phyloP scores from a whole-genome alignment of 2,329 filamentous ascomycete genomes.

The Chlorencoelia australis region DNA sequence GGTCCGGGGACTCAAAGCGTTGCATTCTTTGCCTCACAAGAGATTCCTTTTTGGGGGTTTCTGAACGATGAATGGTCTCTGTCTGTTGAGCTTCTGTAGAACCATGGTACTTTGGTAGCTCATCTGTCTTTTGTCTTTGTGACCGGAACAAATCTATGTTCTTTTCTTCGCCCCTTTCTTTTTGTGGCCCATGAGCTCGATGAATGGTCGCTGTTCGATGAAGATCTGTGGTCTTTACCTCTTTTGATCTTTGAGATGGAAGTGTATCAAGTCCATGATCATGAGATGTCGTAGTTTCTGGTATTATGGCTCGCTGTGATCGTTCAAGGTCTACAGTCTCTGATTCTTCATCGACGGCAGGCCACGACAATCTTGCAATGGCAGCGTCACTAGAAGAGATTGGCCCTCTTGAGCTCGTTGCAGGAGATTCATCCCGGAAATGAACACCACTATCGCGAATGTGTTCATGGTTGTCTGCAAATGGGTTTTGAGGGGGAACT shows the following conservation, averaged over 20 bases:
- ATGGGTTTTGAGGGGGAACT: slow-evolving; percentile 26
- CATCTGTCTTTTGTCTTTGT: slow-evolving; percentile 8
- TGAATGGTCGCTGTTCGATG: slow-evolving; percentile 17
- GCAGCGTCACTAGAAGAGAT: slow-evolving; percentile 26
- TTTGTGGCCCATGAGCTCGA: slow-evolving; percentile 5
- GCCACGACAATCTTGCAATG: slow-evolving; percentile 29
- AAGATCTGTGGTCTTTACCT: slow-evolving; percentile 13
- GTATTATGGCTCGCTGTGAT: slow-evolving; percentile 15
- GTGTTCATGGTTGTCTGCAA: slow-evolving; percentile 19
- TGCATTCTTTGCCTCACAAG: slow-evolving; percentile 20
- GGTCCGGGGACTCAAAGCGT: slow-evolving; percentile 18
- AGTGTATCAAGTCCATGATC: slow-evolving; percentile 7
- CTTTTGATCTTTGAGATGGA: slow-evolving; percentile 12
- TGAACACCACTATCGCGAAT: slow-evolving; percentile 45
- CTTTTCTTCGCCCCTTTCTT: slow-evolving; percentile 5
- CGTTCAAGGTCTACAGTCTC: slow-evolving; percentile 34
- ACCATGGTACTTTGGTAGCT: slow-evolving; percentile 10
- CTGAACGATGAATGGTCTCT: slow-evolving; percentile 11
- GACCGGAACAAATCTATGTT: slow-evolving; percentile 12
- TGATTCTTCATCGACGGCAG: slow-evolving; percentile 36
- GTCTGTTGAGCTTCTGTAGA: slow-evolving; percentile 15
- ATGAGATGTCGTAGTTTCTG: slow-evolving; percentile 8
- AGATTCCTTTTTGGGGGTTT: slow-evolving; percentile 6
- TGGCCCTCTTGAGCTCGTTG: slow-evolving; percentile 20
- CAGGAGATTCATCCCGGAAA: slow-evolving; percentile 35